Base-by-base conservation (phyloP, 1,139 yeast genomes). In the Meyerozyma carpophila region DNA sequence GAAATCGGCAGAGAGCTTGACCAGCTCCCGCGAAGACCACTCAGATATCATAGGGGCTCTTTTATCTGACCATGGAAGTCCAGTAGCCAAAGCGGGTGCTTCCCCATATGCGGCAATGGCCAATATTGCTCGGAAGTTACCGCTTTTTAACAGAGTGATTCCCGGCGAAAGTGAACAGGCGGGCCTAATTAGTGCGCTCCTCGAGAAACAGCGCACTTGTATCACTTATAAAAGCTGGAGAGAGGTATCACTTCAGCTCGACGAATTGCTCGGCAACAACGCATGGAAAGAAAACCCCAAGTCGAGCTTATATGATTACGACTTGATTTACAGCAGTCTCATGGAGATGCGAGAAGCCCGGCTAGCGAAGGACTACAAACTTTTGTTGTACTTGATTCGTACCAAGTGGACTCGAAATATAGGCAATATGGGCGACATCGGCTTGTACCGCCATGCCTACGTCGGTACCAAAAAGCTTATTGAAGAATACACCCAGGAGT, bases 391-490 rank as follows among this genome's bases (percentile, higher is more conserved):
- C 56, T 67, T 88, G 24, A 80, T 93, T 8, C 66, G 98, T 44
- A 91, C 97, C 0, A 81, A 86, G 28, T 84, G 96, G 87, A 78
- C 81, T 9, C 70, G 98, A 49, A 88, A 90, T 57, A 64, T 89
- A 47, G 98, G 96, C 0, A 86, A 89, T 53, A 88, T 90, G 74
- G 95, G 96, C 0, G 87, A 90, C 60, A 77, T 83, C 20, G 77
- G 82, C 54, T 69, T 93, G 16, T 93, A 88, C 61, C 68, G 84
- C 38, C 87, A 85, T 55, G 80, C 93, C 1, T 83, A 81, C 56
- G 84, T 86, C 9, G 98, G 98, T 2, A 93, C 98, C 0, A 93
- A 93, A 58, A 61, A 62, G 34, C 68, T 90, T 36, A 87, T 93
- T 39, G 96, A 90, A 54, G 90, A 87, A 37, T 93, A 89, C 57